These are phyloP conservation scores for Cyberlindnera bimundalis DNA, from an alignment of 805 yeast species.

Conservation along the genomic window DNA sequence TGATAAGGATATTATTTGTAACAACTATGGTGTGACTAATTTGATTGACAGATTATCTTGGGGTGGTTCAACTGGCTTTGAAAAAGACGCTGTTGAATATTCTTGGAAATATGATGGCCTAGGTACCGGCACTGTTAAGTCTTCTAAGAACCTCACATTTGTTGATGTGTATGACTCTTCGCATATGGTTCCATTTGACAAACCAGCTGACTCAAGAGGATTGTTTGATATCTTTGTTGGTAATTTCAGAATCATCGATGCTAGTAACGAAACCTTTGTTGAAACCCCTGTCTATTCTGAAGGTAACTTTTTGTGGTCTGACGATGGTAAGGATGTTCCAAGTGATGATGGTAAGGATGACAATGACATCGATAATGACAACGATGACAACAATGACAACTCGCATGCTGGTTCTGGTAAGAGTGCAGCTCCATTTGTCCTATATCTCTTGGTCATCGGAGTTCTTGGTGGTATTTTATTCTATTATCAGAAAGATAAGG, in stretches of 20 bases:
- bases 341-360: conserved; percentile 1
- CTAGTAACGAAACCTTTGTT: conserved; percentile 13
- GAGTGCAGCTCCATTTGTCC: conserved; percentile 24
- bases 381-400: conserved; percentile 7
- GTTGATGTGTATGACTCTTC: conserved; percentile 72
- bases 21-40: conserved; percentile 68
- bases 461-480: conserved; percentile 20
- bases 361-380: background rate
- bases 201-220: conserved; percentile 66
- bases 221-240: conserved; percentile 50
- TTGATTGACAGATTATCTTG: conserved; percentile 61
- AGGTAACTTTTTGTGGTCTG: conserved; percentile 8
- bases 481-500: conserved; percentile 19
- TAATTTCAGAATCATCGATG: conserved; percentile 21
- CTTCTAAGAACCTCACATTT: conserved; percentile 71
- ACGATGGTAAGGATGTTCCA: conserved; percentile 8
- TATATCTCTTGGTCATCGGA: conserved; percentile 21
- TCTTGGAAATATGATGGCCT: conserved; percentile 47
- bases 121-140: conserved; percentile 44
- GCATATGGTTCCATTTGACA: conserved; percentile 92
- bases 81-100: conserved; percentile 23
- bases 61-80: conserved; percentile 48
- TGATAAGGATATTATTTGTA: conserved; percentile 85
- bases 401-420: conserved; percentile 11
- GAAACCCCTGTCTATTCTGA: conserved; percentile 26